phyloP scores from a whole-genome alignment of 2,329 filamentous ascomycete genomes.

The Penicillium sp. region DNA sequence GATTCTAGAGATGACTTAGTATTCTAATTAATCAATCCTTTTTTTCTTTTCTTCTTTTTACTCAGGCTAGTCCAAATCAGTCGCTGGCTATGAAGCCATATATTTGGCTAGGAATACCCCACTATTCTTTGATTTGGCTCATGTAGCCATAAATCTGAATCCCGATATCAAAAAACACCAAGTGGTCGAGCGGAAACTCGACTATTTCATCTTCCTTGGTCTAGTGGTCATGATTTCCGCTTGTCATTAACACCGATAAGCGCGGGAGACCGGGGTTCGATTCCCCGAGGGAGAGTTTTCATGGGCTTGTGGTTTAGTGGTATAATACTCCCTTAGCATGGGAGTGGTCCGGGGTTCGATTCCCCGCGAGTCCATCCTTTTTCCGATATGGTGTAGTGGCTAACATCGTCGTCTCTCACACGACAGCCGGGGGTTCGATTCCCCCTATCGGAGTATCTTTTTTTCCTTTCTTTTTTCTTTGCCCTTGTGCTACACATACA shows the following conservation, averaged over 20 bases:
- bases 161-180: too few species aligned
- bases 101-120: too few species aligned
- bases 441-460: slow-evolving; percentile 25
- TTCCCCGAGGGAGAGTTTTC: slow-evolving; percentile 34
- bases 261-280: slow-evolving; percentile 42
- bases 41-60: too few species aligned
- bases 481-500: too few species aligned
- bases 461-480: too few species aligned
- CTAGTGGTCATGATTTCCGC: slow-evolving; percentile 45
- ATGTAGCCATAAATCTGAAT: too few species aligned
- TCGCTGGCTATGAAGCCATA: too few species aligned
- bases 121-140: too few species aligned
- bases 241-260: slow-evolving; percentile 35
- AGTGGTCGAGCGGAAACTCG: too few species aligned
- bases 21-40: too few species aligned
- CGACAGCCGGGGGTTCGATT: slow-evolving; percentile 32
- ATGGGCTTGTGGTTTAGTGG: slow-evolving; percentile 47
- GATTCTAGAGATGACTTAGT: too few species aligned
- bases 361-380: slow-evolving; percentile 48
- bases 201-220: slow-evolving; percentile 30
- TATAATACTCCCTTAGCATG: slow-evolving; percentile 52
- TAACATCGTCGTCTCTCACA: slow-evolving; percentile 33
- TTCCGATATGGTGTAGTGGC: slow-evolving; percentile 29
- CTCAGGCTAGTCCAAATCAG: too few species aligned
- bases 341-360: slow-evolving; percentile 52